Percentiles rank a stretch among this genome's conserved stretches.
Conservation (phyloP, 106 monocot species). For the Cymbidium sinense region DNA sequence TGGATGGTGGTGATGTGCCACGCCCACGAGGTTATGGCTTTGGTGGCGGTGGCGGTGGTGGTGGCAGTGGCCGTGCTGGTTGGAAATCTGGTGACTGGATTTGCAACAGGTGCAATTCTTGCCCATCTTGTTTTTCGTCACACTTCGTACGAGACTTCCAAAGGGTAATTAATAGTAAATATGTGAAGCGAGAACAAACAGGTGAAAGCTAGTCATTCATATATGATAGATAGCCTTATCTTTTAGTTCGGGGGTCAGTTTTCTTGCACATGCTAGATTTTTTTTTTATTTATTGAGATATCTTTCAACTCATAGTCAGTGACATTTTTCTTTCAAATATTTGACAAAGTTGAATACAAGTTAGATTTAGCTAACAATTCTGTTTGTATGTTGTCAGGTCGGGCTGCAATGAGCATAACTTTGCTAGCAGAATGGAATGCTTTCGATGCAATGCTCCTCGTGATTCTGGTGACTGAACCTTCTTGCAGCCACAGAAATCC, state of each 20-base stretch:
- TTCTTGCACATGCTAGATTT: too few relatives aligned
- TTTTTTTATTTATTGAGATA: too few relatives aligned
- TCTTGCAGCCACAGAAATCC: background rate
- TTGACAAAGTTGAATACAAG: background rate
- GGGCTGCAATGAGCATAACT: constrained; percentile 81
- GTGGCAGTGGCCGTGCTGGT: constrained; percentile 36
- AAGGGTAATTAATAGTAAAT: too few relatives aligned
- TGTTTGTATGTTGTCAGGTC: constrained; percentile 23
- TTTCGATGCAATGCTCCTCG: constrained; percentile 67
- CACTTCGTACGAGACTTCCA: too few relatives aligned
- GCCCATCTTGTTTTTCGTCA: background rate
- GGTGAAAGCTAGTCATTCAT: too few relatives aligned
- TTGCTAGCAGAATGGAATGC: constrained; percentile 80
- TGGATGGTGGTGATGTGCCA: constrained; percentile 19
- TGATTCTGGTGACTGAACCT: constrained; percentile 34
- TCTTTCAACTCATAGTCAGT: too few relatives aligned
- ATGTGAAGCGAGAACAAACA: too few relatives aligned
- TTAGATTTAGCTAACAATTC: background rate
- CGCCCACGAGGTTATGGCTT: constrained; percentile 28
- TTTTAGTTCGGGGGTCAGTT: too few relatives aligned
- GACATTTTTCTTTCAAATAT: background rate
- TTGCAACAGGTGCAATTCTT: constrained; percentile 54
- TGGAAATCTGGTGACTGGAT: constrained; percentile 98
- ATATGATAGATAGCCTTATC: too few relatives aligned
- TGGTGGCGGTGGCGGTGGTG: constrained; percentile 19